phyloP scores from a whole-genome alignment of 2,329 filamentous ascomycete species.

The Aspergillus sp. region DNA sequence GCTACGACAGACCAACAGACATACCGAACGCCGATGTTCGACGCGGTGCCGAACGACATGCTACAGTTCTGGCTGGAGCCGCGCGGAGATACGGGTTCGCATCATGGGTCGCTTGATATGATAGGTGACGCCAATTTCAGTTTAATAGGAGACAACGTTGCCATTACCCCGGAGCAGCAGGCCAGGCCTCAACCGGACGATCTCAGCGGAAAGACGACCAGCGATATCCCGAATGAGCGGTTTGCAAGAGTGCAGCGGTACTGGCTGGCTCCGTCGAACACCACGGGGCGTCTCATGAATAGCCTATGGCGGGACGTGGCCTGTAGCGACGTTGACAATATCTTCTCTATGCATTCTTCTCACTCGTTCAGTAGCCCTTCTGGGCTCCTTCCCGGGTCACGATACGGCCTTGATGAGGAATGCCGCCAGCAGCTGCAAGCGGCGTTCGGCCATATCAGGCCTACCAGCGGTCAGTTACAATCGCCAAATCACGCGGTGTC shows the following conservation, averaged over 20 bases:
- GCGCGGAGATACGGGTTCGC: constrained; percentile 29
- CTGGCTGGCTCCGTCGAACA: constrained; percentile 42
- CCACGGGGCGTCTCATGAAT: constrained; percentile 42
- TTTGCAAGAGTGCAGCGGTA: constrained; percentile 44
- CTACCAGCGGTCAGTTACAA: constrained; percentile 17
- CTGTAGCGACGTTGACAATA: constrained; percentile 37
- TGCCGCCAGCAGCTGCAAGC: constrained; percentile 42
- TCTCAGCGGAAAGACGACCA: constrained; percentile 20
- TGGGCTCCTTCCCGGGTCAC: constrained; percentile 30
- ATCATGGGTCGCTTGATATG: constrained; percentile 31
- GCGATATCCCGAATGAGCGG: constrained; percentile 41
- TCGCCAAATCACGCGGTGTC: constrained; percentile 20
- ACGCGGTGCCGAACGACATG: constrained; percentile 31
- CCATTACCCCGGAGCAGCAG: constrained; percentile 24
- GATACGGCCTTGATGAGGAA: constrained; percentile 43
- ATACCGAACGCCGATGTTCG: constrained; percentile 26
- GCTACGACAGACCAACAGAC: constrained; percentile 17
- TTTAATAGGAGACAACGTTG: constrained; percentile 22
- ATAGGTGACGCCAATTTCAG: constrained; percentile 26
- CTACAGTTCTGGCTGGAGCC: constrained; percentile 39
- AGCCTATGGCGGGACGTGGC: constrained; percentile 43
- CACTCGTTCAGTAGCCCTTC: constrained; percentile 22
- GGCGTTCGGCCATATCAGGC: constrained; percentile 31
- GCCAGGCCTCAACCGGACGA: constrained; percentile 24
- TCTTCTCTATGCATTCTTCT: constrained; percentile 34